Base-by-base conservation (phyloP, 2,329 filamentous ascomycete species). In the Aplosporella prunicola region DNA sequence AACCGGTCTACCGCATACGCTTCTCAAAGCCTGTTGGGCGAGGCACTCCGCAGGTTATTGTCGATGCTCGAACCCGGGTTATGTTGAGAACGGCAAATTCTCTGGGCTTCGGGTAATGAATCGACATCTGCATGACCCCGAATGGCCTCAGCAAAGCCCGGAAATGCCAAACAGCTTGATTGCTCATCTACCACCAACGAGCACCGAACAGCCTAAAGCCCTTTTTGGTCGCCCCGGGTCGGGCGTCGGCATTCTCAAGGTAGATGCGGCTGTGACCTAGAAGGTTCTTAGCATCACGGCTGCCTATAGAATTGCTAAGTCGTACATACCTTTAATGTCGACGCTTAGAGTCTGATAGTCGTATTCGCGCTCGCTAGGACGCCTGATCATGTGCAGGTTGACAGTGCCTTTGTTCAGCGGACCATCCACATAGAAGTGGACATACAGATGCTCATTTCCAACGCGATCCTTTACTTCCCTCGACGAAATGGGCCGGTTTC, bases 261-360 rank as follows among this genome's bases (percentile, higher is more conserved):
- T 28, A 25, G 11, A 41, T 37, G 11, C 39, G 27, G 9, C 22
- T 17, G 10, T 41, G 39, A 14, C 39, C 39, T 40, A 9, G 14
- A 18, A 3, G 17, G 5, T 5, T 20, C n/a, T 39, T 6, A 39
- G 20, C 26, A 25, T 13, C 9, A n/a, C n/a, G n/a, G n/a, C n/a
- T n/a, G n/a, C n/a, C n/a, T n/a, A n/a, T n/a, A n/a, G 22, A 24
- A 24, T 24, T 24, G n/a, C 8, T n/a, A 24, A 24, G n/a, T 24
- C 22, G 6, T 69, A 56, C 44, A 60, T 52, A 45, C 84, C 86
- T 48, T 74, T 79, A 17, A 93, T 74, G 57, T 94, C 87, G 31
- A 96, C 56, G 35, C 78, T 82, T 27, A 96, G 67, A 53, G 86
- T 78, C 53, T 79, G 76, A 61, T 94, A 95, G 49, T 83, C 73